A percentile compares a stretch with the other conserved stretches of the same genome.
These are phyloP conservation scores for Aspergillus amoenus DNA, from an alignment of 2,329 filamentous ascomycete species.

Conservation along the genomic window DNA sequence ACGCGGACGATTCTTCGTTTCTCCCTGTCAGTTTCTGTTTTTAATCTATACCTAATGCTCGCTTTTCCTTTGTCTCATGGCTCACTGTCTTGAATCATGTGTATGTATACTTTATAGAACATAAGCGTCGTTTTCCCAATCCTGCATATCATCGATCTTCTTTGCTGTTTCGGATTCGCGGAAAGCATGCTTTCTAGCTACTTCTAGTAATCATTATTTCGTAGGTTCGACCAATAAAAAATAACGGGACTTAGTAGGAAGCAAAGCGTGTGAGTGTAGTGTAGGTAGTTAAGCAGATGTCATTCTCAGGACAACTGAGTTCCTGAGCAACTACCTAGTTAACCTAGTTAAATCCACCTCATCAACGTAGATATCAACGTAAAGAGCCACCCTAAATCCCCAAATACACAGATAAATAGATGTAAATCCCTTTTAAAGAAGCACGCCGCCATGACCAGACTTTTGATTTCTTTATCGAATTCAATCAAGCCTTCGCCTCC, in stretches of 20 bases:
- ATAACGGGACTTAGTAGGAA: not conserved
- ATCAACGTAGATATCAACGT: not conserved
- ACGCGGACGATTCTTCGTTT: not conserved
- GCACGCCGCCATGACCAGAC: not conserved
- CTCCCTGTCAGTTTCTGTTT: not conserved
- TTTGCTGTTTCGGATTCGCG: not conserved
- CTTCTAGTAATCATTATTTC: too few species aligned
- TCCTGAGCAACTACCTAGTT: not conserved
- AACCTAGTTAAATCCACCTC: not conserved
- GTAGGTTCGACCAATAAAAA: not conserved
- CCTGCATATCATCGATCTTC: not conserved
- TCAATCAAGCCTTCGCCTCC: constrained; percentile 27
- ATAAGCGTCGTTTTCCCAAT: not conserved
- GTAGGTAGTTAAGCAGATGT: not conserved
- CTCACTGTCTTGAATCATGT: not conserved
- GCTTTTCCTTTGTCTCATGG: not conserved
- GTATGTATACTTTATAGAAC: not conserved
- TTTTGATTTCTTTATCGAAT: not conserved
- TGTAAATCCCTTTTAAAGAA: not conserved
- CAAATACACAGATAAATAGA: not conserved
- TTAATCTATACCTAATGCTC: not conserved
- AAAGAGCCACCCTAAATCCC: not conserved
- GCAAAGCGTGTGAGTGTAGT: not conserved
- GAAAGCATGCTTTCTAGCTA: not conserved
- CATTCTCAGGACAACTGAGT: not conserved